Evolutionary conservation across 768 basidiomycete genomes (phyloP), one percentile per base, ranked within the genome.

Genomic region (Leccinum ochraceum): DNA sequence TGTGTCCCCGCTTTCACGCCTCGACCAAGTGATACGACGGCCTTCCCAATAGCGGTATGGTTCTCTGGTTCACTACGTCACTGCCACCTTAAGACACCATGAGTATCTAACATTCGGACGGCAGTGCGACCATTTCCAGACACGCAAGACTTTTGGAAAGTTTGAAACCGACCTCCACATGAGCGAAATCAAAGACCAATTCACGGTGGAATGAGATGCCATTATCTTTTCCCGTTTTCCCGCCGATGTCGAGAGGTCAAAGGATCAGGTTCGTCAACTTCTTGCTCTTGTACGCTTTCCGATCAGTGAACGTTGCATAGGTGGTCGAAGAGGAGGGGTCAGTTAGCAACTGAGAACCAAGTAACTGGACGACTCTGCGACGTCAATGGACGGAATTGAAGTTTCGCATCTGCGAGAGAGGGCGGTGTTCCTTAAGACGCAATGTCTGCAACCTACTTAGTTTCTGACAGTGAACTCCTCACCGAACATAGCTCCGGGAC

Each of bases 371-470:
- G 37, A 16, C 14, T 37, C 14, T 37, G 37, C 16, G 37, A 37
- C 6, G 0, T 37, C 37, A 37, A 37, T 14, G 37, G 14, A 16
- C 14, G 14, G 37, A 37, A 37, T 93, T 79, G 90, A 92, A 67
- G 68, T 89, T 14, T 16, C 73, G 0, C 89, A 92, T 72, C 76
- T 94, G 16, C 74, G 72, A 2, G 67, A 71, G 11, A 66, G 73
- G 39, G 78, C 80, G 0, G 42, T 80, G 4, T 86, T 92, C 66
- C 75, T 94, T 8, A 74, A 89, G 66, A 90, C 80, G 0, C 91
- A 93, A 75, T 94, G 92, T 91, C 70, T 68, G 83, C 70, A 46
- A 34, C 34, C 9, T 3, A 28, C 24, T 16, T 13, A 10, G 36
- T 36, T 32, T 54, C 37, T 77, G 70, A 81, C 24, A 69, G 73